These are phyloP conservation scores for Fusarium poae DNA, from an alignment of 2,329 filamentous ascomycete species.

Conservation along the genomic window DNA sequence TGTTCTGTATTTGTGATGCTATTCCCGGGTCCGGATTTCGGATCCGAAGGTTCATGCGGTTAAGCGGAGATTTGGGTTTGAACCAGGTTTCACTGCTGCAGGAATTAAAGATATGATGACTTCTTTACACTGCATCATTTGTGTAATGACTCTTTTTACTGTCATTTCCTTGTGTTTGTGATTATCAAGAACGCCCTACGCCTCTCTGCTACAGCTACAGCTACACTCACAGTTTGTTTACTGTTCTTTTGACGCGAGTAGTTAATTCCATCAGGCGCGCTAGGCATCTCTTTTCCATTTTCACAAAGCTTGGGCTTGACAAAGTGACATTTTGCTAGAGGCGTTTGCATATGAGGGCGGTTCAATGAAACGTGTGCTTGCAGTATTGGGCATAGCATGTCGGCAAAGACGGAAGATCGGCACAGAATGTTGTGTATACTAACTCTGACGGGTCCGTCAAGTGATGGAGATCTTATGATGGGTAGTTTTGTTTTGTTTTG, in stretches of 20 bases:
- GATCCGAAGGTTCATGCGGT: slow-evolving; percentile 26
- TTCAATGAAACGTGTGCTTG: slow-evolving; percentile 34
- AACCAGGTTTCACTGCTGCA: background rate
- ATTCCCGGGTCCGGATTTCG: slow-evolving; percentile 35
- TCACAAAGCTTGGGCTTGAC: background rate
- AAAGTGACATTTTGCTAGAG: slow-evolving; percentile 14
- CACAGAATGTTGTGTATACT: slow-evolving; percentile 18
- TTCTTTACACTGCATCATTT: background rate
- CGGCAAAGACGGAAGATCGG: slow-evolving; percentile 44
- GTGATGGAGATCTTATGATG: background rate
- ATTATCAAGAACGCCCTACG: background rate
- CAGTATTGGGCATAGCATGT: slow-evolving; percentile 26
- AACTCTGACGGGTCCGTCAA: slow-evolving; percentile 11
- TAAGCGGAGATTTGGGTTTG: slow-evolving; percentile 6
- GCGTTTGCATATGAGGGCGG: background rate
- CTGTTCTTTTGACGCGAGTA: background rate
- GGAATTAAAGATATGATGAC: background rate
- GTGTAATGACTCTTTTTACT: background rate
- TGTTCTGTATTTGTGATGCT: background rate
- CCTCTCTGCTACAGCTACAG: background rate
- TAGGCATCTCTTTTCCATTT: slow-evolving; percentile 1
- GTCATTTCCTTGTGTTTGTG: background rate
- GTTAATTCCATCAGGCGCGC: background rate
- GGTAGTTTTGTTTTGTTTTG: background rate
- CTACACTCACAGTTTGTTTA: background rate